phyloP scores from a whole-genome alignment of 2,329 filamentous ascomycete genomes.

The Fusarium circinatum region DNA sequence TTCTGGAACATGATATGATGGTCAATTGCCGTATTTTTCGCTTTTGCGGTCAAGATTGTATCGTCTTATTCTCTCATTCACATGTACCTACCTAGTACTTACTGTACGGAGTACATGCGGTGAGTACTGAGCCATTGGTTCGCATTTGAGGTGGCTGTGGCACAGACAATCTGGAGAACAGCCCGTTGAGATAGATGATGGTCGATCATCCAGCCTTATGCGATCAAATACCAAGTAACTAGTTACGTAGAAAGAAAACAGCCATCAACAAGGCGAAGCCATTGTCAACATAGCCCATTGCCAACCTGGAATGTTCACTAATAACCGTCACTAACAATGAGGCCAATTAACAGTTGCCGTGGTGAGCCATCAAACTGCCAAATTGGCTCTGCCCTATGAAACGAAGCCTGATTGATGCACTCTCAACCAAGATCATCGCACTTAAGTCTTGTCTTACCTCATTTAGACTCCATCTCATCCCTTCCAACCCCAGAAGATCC shows the following conservation, averaged over 20 bases:
- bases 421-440: constrained; percentile 31
- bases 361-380: constrained; percentile 13
- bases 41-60: constrained; percentile 14
- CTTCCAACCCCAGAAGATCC: constrained; percentile 13
- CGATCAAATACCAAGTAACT: background rate
- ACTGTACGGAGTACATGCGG: background rate
- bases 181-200: background rate
- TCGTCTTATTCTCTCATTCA: constrained; percentile 4
- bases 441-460: constrained; percentile 38
- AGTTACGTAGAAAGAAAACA: background rate
- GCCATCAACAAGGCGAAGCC: background rate
- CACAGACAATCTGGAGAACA: constrained; percentile 6
- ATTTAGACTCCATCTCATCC: constrained; percentile 22
- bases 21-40: background rate
- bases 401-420: constrained; percentile 25
- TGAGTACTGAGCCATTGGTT: constrained; percentile 13
- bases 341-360: constrained; percentile 1
- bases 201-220: constrained; percentile 24
- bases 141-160: background rate
- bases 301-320: background rate
- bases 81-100: background rate
- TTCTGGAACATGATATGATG: background rate
- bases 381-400: constrained; percentile 26
- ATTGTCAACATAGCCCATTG: background rate
- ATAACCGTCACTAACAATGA: background rate